Conservation (phyloP, 345 rosid species). For the Cardamine chenopodiifolia region DNA sequence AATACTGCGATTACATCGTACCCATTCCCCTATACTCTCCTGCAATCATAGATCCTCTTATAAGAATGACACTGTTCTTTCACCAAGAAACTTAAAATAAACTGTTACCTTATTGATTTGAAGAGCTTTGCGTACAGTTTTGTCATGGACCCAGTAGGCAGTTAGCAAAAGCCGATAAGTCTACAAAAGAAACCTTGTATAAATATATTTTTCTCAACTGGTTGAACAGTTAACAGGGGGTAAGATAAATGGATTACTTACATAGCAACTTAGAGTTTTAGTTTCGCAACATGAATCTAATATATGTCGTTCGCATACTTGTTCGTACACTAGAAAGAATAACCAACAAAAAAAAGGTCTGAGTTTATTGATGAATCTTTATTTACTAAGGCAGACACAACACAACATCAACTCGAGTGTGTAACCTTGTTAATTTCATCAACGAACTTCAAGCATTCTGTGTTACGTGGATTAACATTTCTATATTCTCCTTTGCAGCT, state of each 20-base stretch:
- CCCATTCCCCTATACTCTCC: slow-evolving; percentile 30
- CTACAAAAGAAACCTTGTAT: background rate
- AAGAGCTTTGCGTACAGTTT: slow-evolving; percentile 26
- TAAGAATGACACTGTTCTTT: background rate
- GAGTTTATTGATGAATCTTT: background rate
- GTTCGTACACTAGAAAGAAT: slow-evolving; percentile 1
- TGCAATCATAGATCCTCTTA: background rate
- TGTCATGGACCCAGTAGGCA: slow-evolving; percentile 24
- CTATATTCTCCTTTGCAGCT: slow-evolving; percentile 46
- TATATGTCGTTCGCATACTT: background rate
- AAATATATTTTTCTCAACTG: too few relatives aligned
- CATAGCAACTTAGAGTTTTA: slow-evolving; percentile 19
- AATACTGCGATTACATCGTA: background rate
- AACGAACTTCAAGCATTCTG: slow-evolving; percentile 45
- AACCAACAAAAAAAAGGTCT: background rate
- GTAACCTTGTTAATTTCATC: slow-evolving; percentile 15
- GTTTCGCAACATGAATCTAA: background rate
- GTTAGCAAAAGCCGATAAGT: slow-evolving; percentile 2
- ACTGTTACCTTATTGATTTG: slow-evolving; percentile 19
- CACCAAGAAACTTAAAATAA: background rate
- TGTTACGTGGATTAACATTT: slow-evolving; percentile 41
- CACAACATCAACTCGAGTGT: too few relatives aligned
- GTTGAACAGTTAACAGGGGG: background rate
- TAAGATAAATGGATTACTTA: background rate
- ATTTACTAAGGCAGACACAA: background rate